Base-by-base conservation (phyloP, 129 eudicot genomes). In the Dittrichia graveolens region DNA sequence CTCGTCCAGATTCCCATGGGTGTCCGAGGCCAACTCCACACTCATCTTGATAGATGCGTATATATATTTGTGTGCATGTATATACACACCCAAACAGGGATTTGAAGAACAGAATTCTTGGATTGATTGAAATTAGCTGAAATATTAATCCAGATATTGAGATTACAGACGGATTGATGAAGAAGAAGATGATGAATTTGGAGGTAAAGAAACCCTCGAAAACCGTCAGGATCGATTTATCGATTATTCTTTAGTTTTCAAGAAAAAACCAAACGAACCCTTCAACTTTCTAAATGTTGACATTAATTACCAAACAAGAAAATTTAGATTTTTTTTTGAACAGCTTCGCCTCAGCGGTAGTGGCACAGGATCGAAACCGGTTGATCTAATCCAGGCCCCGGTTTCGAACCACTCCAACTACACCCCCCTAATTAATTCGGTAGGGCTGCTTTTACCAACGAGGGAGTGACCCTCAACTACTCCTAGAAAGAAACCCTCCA, bases 1-100 rank as follows among this genome's bases (percentile, higher is more conserved):
- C 72, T 88, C 94, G 81, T 88, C 97, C 66, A 92, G 89, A 73
- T 86, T 86, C 61, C 85, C 92, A 86, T 86, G 92, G 39, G 96
- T 61, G 79, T 72, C 87, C 31, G 88, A 63, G 44, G 88, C 85
- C 79, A 87, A 89, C 88, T 92, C 97, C 77, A 75, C 85, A 76
- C 86, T 92, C 96, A 92, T 92, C 67, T 73, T 80, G 65, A 55
- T 74, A 49, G 69, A 55, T 63, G 44, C 6, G 41, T 70, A 35
- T 69, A 0, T 58, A 37, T 45, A 37, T 39, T 66, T 68, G 48
- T 46, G 8, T 52, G 48, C n/a, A 41, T 31, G 45, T 75, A 75
- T 42, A 54, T 44, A 66, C 12, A 67, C 40, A 65, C 65, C 52
- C 39, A 44, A 43, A 65, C 6, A 44, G 64, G 31, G 73, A 16